Evolutionary conservation across 345 rosid species (phyloP), one percentile per base, ranked within the genome.

Genomic region (Lepidium didymum): DNA sequence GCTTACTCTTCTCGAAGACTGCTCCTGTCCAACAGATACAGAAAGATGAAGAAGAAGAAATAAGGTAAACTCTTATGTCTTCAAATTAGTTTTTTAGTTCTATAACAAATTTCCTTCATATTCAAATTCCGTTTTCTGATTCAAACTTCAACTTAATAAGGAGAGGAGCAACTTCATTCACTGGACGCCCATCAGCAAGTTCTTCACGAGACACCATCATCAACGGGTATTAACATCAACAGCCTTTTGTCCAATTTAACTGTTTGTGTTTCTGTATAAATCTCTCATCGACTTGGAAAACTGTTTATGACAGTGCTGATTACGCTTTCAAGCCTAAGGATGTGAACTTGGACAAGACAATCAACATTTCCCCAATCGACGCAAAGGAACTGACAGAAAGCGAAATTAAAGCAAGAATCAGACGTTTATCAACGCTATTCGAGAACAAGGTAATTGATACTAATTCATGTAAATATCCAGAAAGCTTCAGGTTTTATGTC

Each of bases 301-400:
- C n/a, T 51, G 14, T 10, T 68, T 60, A 55, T 69, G 45, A 31
- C 77, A 89, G 99, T 80, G 92, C 96, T 43, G 82, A 65, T 61
- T 80, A 71, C 70, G 99, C 99, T 37, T 87, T 91, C 82, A 91
- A 89, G 18, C 97, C 97, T 1, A 87, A 89, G 83, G 96, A 91
- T 75, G 70, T 89, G 44, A 80, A 75, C n/a, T 54, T 71, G 45
- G 76, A 45, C 67, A 77, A 69, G 82, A 88, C 67, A 75, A 54
- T 67, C 59, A 76, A 67, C 46, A 74, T 81, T 63, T 84, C 92
- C 16, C 87, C 97, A 0, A 70, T 61, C 7, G 71, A 72, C 21
- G 33, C n/a, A 13, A 75, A 72, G 35, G 86, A 87, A 70, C 54
- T 77, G 82, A 78, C 87, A 7, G 95, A 91, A 78, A 82, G 87